Percentiles rank a stretch among this genome's conserved stretches.
phyloP scores from a whole-genome alignment of 805 yeast genomes.

The Lipomyces kockii region DNA sequence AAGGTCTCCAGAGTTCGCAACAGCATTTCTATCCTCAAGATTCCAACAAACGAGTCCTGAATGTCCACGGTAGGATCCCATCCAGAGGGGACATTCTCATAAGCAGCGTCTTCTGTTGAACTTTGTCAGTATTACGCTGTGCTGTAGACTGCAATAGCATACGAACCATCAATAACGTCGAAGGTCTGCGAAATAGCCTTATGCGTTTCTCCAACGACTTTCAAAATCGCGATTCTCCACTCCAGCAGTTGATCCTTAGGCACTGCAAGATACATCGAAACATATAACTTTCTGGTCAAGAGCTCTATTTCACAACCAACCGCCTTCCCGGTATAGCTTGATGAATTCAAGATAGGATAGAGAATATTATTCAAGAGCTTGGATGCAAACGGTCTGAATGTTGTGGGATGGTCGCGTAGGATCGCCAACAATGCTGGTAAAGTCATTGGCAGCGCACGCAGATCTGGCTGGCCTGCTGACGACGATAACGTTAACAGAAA shows the following conservation, averaged over 20 bases:
- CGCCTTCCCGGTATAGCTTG: constrained; percentile 3
- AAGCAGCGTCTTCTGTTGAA: constrained; percentile 9
- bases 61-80: constrained; percentile 20
- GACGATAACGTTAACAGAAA: constrained; percentile 14
- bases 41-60: constrained; percentile 10
- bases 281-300: constrained; percentile 21
- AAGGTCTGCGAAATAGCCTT: constrained; percentile 12
- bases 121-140: neutral
- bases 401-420: constrained; percentile 20
- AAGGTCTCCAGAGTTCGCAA: constrained; percentile 25
- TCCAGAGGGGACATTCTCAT: constrained; percentile 18
- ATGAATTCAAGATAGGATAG: constrained; percentile 23
- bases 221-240: constrained; percentile 25
- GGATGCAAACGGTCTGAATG: constrained; percentile 24
- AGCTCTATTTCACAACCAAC: constrained; percentile 15
- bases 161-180: constrained; percentile 10
- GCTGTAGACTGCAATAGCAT: neutral
- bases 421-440: constrained; percentile 24
- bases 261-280: constrained; percentile 14
- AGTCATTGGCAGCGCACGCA: constrained; percentile 5
- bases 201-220: constrained; percentile 25
- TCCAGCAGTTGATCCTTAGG: constrained; percentile 28
- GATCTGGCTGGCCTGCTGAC: neutral
- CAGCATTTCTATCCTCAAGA: constrained; percentile 27
- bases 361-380: constrained; percentile 17